Conservation (phyloP, 1,139 yeast species). For the Suhomyces wounanorum region DNA sequence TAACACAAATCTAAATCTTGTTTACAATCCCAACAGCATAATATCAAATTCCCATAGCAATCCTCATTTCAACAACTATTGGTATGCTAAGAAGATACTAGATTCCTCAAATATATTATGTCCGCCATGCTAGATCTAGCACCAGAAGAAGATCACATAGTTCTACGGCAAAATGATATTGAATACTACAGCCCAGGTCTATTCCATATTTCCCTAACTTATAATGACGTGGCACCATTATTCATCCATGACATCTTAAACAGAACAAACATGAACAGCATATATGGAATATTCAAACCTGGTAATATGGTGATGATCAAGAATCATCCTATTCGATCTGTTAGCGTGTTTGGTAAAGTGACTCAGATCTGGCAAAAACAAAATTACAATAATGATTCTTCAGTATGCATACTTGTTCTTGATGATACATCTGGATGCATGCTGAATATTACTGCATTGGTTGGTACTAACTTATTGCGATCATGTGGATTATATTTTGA, state of each 20-base stretch:
- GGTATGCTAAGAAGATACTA: neutral
- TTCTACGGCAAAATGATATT: slow-evolving; percentile 22
- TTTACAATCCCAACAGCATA: neutral
- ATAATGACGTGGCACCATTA: slow-evolving; percentile 27
- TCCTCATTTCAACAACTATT: neutral
- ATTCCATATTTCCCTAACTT: slow-evolving; percentile 35
- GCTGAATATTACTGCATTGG: slow-evolving; percentile 17
- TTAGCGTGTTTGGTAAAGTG: slow-evolving; percentile 34
- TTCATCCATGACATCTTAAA: slow-evolving; percentile 28
- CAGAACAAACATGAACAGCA: slow-evolving; percentile 18
- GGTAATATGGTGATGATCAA: slow-evolving; percentile 23
- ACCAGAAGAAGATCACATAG: slow-evolving; percentile 34
- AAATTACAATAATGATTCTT: neutral
- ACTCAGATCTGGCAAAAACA: slow-evolving; percentile 11
- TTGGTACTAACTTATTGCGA: slow-evolving; percentile 12
- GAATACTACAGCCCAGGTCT: slow-evolving; percentile 35
- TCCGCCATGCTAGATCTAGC: slow-evolving; percentile 27
- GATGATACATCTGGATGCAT: slow-evolving; percentile 30
- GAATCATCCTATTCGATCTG: slow-evolving; percentile 38
- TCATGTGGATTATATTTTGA: slow-evolving; percentile 16
- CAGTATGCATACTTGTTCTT: slow-evolving; percentile 16
- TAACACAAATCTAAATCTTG: neutral
- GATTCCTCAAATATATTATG: neutral
- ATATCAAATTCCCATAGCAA: neutral
- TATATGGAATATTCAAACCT: slow-evolving; percentile 27